Evolutionary conservation across 805 yeast species (phyloP).

Genomic region (Pichia pseudocactophila): DNA sequence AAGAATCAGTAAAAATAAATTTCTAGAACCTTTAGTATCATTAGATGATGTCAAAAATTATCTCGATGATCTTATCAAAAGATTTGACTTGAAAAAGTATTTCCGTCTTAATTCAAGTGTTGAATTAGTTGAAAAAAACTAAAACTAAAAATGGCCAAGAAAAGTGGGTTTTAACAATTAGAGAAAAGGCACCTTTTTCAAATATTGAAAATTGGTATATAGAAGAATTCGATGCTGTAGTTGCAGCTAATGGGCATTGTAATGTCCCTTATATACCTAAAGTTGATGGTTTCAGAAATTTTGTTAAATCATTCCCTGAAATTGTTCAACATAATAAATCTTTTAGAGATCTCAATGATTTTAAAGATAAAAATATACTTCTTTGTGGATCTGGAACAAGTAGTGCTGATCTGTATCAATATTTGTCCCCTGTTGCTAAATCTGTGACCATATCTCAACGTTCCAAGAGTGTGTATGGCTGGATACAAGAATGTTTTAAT

Average conservation of each 20-base stretch:
- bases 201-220: slow-evolving; percentile 31
- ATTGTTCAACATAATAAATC: slow-evolving; percentile 47
- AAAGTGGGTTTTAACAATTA: slow-evolving; percentile 11
- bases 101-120: slow-evolving; percentile 34
- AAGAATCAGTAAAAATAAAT: slow-evolving; percentile 6
- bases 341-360: slow-evolving; percentile 38
- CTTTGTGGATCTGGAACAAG: slow-evolving; percentile 37
- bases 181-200: slow-evolving; percentile 9
- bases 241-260: slow-evolving; percentile 51
- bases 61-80: slow-evolving; percentile 11
- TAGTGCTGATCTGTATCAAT: slow-evolving; percentile 36
- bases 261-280: slow-evolving; percentile 52
- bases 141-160: slow-evolving; percentile 25
- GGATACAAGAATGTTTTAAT: slow-evolving; percentile 13
- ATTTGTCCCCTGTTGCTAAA: slow-evolving; percentile 19
- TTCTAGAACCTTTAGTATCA: slow-evolving; percentile 10
- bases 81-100: slow-evolving; percentile 23
- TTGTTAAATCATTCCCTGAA: slow-evolving; percentile 31
- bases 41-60: slow-evolving; percentile 16
- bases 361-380: slow-evolving; percentile 31
- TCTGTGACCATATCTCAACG: slow-evolving; percentile 12
- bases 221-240: slow-evolving; percentile 49
- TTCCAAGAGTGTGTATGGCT: slow-evolving; percentile 18
- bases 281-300: slow-evolving; percentile 20
- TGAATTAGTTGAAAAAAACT: slow-evolving; percentile 27